phyloP scores from a whole-genome alignment of 2,329 filamentous ascomycete genomes.

The Talaromyces sp. region DNA sequence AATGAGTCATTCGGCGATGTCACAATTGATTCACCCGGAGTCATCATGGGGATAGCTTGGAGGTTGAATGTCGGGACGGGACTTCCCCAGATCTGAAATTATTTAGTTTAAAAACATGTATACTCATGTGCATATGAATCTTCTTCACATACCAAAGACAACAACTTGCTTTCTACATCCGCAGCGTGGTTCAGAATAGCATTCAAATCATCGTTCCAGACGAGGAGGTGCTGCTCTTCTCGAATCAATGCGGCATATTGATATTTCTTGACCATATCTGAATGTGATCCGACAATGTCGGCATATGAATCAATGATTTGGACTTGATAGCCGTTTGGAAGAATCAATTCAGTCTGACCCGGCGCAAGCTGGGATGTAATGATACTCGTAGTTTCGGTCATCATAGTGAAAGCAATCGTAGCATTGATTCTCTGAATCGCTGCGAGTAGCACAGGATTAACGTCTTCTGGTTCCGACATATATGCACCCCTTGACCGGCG shows the following conservation, averaged over 20 bases:
- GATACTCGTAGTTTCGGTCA: conserved; percentile 46
- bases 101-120: neutral
- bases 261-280: conserved; percentile 41
- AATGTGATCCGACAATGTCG: conserved; percentile 37
- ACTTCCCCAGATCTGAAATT: conserved; percentile 21
- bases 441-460: conserved; percentile 39
- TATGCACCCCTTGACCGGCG: conserved; percentile 42
- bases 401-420: conserved; percentile 49
- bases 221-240: conserved; percentile 41
- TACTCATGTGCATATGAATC: neutral
- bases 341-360: conserved; percentile 42
- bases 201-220: conserved; percentile 45
- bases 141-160: conserved; percentile 22
- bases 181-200: conserved; percentile 40
- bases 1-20: conserved; percentile 20
- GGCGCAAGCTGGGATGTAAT: conserved; percentile 43
- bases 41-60: conserved; percentile 11
- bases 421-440: conserved; percentile 47
- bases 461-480: conserved; percentile 39
- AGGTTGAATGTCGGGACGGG: conserved; percentile 19
- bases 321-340: conserved; percentile 42
- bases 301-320: conserved; percentile 46
- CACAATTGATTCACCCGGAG: conserved; percentile 19
- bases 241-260: conserved; percentile 45
- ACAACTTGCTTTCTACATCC: conserved; percentile 21